A percentile compares a stretch with the other conserved stretches of the same genome.
Conservation (phyloP, 2,329 filamentous ascomycete genomes). For the Colletotrichum falcatum region DNA sequence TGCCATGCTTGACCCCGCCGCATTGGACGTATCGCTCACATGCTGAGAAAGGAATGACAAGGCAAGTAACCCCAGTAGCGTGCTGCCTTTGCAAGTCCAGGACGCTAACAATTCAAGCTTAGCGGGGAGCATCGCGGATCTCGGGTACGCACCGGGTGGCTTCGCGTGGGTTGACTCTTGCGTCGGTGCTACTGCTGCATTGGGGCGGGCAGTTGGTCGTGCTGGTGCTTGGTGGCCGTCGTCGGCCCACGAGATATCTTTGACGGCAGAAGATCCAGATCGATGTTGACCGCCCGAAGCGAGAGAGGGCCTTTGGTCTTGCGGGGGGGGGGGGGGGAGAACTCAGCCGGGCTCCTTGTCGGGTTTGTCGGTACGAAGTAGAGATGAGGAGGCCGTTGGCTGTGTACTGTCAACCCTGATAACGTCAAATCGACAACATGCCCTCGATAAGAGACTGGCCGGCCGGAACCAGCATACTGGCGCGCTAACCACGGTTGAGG, state of each 20-base stretch:
- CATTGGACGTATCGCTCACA: slow-evolving; percentile 19
- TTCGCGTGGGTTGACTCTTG: slow-evolving; percentile 6
- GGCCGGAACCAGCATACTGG: neutral
- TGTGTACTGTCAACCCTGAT: neutral
- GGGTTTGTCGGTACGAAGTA: neutral
- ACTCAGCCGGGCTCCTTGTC: neutral
- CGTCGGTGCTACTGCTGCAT: slow-evolving; percentile 13
- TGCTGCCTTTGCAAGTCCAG: neutral
- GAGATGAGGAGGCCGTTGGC: slow-evolving; percentile 10
- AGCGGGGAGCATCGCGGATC: slow-evolving; percentile 14
- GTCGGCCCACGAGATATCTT: slow-evolving; percentile 11
- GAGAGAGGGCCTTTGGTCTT: neutral
- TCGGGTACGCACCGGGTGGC: slow-evolving; percentile 20
- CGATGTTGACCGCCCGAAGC: slow-evolving; percentile 12
- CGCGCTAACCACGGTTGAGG: slow-evolving; percentile 10
- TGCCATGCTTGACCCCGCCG: slow-evolving; percentile 13
- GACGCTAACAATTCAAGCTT: slow-evolving; percentile 39
- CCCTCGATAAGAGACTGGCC: neutral
- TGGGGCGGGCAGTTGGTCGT: neutral
- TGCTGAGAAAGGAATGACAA: no score
- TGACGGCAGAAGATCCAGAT: neutral
- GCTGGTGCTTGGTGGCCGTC: neutral
- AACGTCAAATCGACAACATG: no score
- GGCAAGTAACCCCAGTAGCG: neutral
- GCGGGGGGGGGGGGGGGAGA: no score